Conservation (phyloP, 176 grass and related monocot genomes). For the Musa troglodytarum region DNA sequence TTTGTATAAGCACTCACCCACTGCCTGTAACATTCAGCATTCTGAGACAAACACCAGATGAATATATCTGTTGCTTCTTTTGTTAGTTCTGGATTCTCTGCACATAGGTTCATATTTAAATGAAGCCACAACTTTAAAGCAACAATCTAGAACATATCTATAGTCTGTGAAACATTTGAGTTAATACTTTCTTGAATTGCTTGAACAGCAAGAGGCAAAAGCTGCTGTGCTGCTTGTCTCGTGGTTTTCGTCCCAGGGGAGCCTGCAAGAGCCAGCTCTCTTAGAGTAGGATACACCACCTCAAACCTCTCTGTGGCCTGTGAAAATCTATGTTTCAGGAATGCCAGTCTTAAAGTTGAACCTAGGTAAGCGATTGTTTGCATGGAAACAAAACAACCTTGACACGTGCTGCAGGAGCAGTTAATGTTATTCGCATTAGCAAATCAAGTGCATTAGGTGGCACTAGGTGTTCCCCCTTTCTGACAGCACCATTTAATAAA, state of each 20-base stretch:
- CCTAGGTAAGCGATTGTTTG: background rate
- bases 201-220: constrained; percentile 62
- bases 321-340: constrained; percentile 8
- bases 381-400: constrained; percentile 38
- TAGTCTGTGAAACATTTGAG: background rate
- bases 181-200: constrained; percentile 89
- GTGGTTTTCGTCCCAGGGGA: constrained; percentile 71
- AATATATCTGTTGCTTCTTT: constrained; percentile 64
- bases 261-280: constrained; percentile 79
- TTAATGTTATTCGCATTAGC: constrained; percentile 67
- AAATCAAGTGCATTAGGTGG: constrained; percentile 66
- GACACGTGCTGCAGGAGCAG: constrained; percentile 41
- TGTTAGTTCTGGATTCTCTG: constrained; percentile 72
- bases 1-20: constrained; percentile 50
- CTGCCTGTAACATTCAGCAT: constrained; percentile 68
- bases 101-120: background rate
- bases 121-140: background rate
- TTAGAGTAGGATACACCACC: constrained; percentile 66
- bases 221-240: constrained; percentile 80
- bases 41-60: constrained; percentile 81
- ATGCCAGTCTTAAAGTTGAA: background rate
- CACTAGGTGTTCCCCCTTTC: constrained; percentile 78
- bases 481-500: constrained; percentile 76
- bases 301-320: constrained; percentile 97
- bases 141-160: background rate